Evolutionary conservation across 1,139 yeast species (phyloP), one percentile per base, ranked within the genome.

Genomic region (Sugiyamaella grinbergsii): DNA sequence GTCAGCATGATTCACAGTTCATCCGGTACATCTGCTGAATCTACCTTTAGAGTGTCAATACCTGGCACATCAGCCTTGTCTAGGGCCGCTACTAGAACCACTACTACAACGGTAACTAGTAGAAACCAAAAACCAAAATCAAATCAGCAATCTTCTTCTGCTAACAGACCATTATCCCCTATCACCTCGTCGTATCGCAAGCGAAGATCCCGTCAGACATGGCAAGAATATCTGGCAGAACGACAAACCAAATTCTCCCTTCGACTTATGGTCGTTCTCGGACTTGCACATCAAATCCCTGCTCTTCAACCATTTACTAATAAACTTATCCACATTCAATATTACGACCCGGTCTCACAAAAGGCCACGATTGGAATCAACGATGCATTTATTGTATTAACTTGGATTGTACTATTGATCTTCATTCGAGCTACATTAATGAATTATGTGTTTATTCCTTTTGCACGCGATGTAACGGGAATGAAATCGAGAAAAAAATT

Each of bases 341-440:
- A 63, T 47, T 55, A 56, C 18, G 58, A 58, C 47, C 56, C 56
- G 5, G 45, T 28, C 10, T 52, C 55, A 2, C 58, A 61, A 8
- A 47, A 37, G 20, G 63, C 68, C 16, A 51, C 50, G 4, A 62
- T 62, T 18, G 67, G 68, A 20, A 22, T 44, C 5, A 59, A 61
- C 47, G 95, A 86, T 64, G 58, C 63, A 2, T 85, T 75, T 66
- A 75, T 77, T 58, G 80, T 83, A 19, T 54, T 77, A 8, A 74
- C 77, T 49, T 79, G 85, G 74, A 74, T 85, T 5, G 69, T 85
- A 19, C 66, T 75, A 16, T 71, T 84, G 52, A 78, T 85, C 0
- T 77, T 85, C 55, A 64, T 83, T 40, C 73, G 95, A 56, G 77
- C 87, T 2, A 67, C 77, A 24, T 62, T 80, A 40, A 83, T 87